Conservation (phyloP, 73 alveolate species). For the Tetrahymena thermophila region DNA sequence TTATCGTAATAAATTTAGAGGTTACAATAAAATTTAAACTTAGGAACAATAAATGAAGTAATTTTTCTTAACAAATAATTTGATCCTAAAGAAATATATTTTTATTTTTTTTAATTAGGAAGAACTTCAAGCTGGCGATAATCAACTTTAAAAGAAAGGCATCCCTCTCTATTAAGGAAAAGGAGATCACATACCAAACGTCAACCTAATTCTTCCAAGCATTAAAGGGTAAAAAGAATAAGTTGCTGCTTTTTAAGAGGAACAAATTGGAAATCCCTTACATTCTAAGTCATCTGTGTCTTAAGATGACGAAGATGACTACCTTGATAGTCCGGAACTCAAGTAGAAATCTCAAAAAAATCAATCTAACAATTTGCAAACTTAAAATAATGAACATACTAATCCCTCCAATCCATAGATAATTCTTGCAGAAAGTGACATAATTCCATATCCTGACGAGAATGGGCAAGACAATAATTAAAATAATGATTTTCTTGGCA, state of each 20-base stretch:
- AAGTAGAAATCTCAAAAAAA: neutral
- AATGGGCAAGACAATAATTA: neutral
- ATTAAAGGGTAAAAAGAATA: neutral
- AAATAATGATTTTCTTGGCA: neutral
- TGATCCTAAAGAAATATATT: neutral
- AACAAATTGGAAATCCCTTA: neutral
- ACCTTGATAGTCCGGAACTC: neutral
- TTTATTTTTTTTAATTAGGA: neutral
- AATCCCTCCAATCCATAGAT: neutral
- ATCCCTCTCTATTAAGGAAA: neutral
- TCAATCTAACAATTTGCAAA: neutral
- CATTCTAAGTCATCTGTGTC: neutral
- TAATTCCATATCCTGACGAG: neutral
- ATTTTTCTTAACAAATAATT: neutral
- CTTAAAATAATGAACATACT: neutral
- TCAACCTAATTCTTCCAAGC: neutral
- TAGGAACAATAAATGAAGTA: neutral
- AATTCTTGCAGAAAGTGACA: neutral
- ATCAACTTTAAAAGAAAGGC: neutral
- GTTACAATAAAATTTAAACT: neutral
- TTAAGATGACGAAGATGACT: neutral
- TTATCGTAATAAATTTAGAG: neutral
- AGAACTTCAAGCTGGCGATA: neutral
- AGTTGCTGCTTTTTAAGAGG: neutral
- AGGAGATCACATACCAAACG: neutral